Conservation (phyloP, 805 yeast species). For the Komagataella mondaviorum region DNA sequence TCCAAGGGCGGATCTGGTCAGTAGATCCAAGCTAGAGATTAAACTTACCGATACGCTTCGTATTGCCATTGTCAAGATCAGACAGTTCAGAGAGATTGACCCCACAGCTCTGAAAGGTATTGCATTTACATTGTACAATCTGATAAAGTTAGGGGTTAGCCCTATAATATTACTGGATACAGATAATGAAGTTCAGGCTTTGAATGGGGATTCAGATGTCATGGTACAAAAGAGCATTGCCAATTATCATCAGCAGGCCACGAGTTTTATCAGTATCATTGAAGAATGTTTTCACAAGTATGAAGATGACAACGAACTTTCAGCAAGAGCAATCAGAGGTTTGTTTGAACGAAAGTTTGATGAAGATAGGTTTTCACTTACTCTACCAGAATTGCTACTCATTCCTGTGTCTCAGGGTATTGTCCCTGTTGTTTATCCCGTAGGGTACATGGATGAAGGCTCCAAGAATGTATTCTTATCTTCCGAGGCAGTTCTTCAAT, state of each 20-base stretch:
- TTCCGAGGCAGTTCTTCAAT: constrained; percentile 25
- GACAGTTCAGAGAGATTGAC: constrained; percentile 21
- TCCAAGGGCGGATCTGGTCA: neutral
- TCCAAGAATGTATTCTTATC: constrained; percentile 17
- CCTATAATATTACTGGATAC: constrained; percentile 57
- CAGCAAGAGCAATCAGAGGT: constrained; percentile 19
- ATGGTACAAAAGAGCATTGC: neutral
- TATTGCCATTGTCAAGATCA: constrained; percentile 42
- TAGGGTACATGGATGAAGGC: constrained; percentile 23
- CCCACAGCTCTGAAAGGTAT: constrained; percentile 27
- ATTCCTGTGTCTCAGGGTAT: constrained; percentile 28
- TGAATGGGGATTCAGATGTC: neutral
- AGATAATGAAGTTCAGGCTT: constrained; percentile 7
- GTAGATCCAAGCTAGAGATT: constrained; percentile 9
- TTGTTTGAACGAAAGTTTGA: constrained; percentile 16
- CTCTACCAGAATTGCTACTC: constrained; percentile 23
- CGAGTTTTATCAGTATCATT: neutral
- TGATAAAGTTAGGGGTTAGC: constrained; percentile 53
- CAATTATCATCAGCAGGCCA: neutral
- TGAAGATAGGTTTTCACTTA: constrained; percentile 7
- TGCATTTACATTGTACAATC: constrained; percentile 39
- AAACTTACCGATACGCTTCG: constrained; percentile 27
- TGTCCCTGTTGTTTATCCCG: constrained; percentile 55
- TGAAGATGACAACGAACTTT: constrained; percentile 6
- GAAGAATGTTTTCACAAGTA: neutral